Percentiles rank a stretch among this genome's conserved stretches.
phyloP scores from a whole-genome alignment of 768 basidiomycete species.

The Hydnomerulius pinastri region DNA sequence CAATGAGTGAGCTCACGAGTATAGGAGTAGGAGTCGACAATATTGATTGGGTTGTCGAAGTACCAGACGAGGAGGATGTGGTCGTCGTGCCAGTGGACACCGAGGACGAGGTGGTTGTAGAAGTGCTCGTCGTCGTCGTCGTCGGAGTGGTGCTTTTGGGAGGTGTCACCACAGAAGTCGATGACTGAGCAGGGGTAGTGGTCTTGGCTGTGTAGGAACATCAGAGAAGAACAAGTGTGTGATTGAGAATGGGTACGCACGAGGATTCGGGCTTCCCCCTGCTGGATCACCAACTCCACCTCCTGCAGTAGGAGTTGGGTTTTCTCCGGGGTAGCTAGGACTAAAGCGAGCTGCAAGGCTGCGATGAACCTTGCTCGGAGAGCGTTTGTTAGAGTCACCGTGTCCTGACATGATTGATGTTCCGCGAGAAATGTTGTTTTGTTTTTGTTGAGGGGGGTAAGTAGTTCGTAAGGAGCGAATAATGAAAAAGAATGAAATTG shows the following conservation, averaged over 20 bases:
- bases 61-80: slow-evolving; percentile 7
- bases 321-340: background rate
- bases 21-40: background rate
- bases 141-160: slow-evolving; percentile 9
- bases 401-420: slow-evolving; percentile 8
- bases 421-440: background rate
- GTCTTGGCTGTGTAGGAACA: slow-evolving; percentile 3
- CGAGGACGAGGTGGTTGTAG: slow-evolving; percentile 10
- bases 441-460: no score
- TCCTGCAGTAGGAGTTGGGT: background rate
- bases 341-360: slow-evolving; percentile 12
- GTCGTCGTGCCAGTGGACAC: slow-evolving; percentile 1
- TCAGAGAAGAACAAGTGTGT: background rate
- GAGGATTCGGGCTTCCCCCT: background rate
- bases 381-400: slow-evolving; percentile 16
- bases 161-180: slow-evolving; percentile 2
- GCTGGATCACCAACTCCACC: background rate
- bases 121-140: background rate
- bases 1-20: slow-evolving; percentile 21
- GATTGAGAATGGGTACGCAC: slow-evolving; percentile 1
- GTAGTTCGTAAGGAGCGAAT: slow-evolving; percentile 25
- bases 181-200: background rate
- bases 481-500: slow-evolving; percentile 20
- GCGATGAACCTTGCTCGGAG: slow-evolving; percentile 8
- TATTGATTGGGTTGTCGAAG: slow-evolving; percentile 9